These are phyloP conservation scores for Mucor sp. DNA, from an alignment of 371 early-diverging fungal genomes.

Conservation along the genomic window DNA sequence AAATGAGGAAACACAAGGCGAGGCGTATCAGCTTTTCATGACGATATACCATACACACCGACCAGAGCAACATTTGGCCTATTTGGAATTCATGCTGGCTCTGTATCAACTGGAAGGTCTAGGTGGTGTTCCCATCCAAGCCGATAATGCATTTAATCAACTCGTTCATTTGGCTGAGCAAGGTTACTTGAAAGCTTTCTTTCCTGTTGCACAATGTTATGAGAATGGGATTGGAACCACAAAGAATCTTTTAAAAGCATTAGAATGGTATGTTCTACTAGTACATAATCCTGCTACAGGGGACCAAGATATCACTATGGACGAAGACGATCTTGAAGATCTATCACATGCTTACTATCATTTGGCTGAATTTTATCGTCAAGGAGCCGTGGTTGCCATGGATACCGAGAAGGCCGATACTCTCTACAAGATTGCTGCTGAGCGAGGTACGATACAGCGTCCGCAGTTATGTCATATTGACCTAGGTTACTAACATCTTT, in stretches of 20 bases:
- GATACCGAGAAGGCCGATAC: slow-evolving; percentile 22
- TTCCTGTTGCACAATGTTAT: slow-evolving; percentile 66
- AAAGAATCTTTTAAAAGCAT: slow-evolving; percentile 64
- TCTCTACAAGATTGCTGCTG: slow-evolving; percentile 27
- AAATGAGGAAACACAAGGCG: slow-evolving; percentile 14
- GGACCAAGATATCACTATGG: slow-evolving; percentile 33
- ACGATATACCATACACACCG: slow-evolving; percentile 17
- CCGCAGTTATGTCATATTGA: not conserved
- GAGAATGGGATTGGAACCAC: slow-evolving; percentile 82
- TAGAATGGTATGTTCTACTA: slow-evolving; percentile 77
- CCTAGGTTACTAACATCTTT: not conserved
- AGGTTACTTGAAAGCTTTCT: slow-evolving; percentile 32
- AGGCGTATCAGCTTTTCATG: slow-evolving; percentile 27
- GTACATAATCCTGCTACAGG: slow-evolving; percentile 20
- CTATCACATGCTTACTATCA: slow-evolving; percentile 24
- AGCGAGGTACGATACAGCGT: slow-evolving; percentile 14
- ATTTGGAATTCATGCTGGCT: slow-evolving; percentile 30
- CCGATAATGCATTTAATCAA: slow-evolving; percentile 19
- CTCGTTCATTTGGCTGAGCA: slow-evolving; percentile 29
- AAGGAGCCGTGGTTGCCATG: slow-evolving; percentile 20
- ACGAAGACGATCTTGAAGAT: slow-evolving; percentile 31
- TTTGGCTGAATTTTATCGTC: slow-evolving; percentile 38
- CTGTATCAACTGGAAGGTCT: slow-evolving; percentile 38
- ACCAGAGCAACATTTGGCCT: slow-evolving; percentile 16
- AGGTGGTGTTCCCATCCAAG: slow-evolving; percentile 27